phyloP scores from a whole-genome alignment of 805 yeast genomes.

The Vanderwaltozyma polyspora region DNA sequence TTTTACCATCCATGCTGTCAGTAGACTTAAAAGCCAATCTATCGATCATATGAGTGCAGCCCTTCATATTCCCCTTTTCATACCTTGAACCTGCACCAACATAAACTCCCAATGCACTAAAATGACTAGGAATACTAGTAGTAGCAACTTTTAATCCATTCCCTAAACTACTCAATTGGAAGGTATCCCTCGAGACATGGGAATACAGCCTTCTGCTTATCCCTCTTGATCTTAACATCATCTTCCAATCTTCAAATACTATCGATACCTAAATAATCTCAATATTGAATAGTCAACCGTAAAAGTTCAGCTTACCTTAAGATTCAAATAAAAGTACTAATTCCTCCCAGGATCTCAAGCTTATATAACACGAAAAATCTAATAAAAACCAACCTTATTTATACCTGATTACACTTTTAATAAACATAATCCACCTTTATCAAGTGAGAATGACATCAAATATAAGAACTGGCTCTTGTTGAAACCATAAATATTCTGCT shows the following conservation, averaged over 20 bases:
- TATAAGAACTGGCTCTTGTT: too few relatives aligned
- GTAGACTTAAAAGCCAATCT: slow-evolving; percentile 78
- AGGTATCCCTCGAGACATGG: slow-evolving; percentile 13
- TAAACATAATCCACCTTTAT: too few relatives aligned
- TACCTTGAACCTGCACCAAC: slow-evolving; percentile 84
- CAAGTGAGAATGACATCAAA: too few relatives aligned
- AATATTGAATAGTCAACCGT: too few relatives aligned
- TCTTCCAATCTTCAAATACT: too few relatives aligned
- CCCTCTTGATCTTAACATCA: not conserved
- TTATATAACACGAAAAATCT: too few relatives aligned
- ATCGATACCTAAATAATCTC: too few relatives aligned
- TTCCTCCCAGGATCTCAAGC: not conserved
- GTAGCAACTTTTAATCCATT: slow-evolving; percentile 81
- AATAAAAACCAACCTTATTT: too few relatives aligned
- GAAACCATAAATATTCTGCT: too few relatives aligned
- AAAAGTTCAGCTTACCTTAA: not conserved
- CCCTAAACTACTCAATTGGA: slow-evolving; percentile 30
- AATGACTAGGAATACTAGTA: slow-evolving; percentile 80
- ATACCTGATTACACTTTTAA: too few relatives aligned
- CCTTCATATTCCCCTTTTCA: slow-evolving; percentile 51
- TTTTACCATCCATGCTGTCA: slow-evolving; percentile 41
- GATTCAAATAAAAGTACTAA: not conserved
- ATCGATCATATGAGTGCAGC: slow-evolving; percentile 76
- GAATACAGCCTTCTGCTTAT: slow-evolving; percentile 12
- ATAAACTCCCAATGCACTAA: slow-evolving; percentile 81